Conservation (phyloP, 768 basidiomycete species). For the Rhizopogon vulgaris region DNA sequence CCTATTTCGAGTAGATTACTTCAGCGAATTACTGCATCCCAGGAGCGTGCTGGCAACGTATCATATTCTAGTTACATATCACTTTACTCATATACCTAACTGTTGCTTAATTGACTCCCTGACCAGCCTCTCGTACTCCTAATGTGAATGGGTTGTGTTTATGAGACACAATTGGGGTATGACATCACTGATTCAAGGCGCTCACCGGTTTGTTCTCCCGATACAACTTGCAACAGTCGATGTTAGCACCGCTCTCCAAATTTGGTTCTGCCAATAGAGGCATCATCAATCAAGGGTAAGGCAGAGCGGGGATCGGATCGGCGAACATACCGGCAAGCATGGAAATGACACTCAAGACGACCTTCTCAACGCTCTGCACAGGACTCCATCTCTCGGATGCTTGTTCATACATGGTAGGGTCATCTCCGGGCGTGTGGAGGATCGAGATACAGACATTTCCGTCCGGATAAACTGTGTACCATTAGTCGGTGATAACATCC, state of each 20-base stretch:
- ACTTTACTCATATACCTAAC: conserved; percentile 54
- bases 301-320: background rate
- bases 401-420: conserved; percentile 89
- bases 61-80: conserved; percentile 3
- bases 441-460: conserved; percentile 99
- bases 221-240: conserved; percentile 96
- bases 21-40: conserved; percentile 2
- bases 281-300: background rate
- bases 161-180: background rate
- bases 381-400: conserved; percentile 97
- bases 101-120: conserved; percentile 79
- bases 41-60: conserved; percentile 1
- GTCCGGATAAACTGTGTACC: conserved; percentile 77
- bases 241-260: conserved; percentile 94
- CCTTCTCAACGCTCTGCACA: conserved; percentile 98
- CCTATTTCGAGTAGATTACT: conserved; percentile 6
- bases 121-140: conserved; percentile 88
- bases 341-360: conserved; percentile 90
- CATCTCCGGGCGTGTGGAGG: conserved; percentile 89
- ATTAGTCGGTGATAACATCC: background rate
- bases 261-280: conserved; percentile 68
- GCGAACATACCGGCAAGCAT: conserved; percentile 81
- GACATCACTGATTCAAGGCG: background rate
- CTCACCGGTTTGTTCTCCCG: conserved; percentile 70
- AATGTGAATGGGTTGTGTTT: background rate